Evolutionary conservation across 179 eudicot species (phyloP).

Genomic region (Corrigiola litoralis): DNA sequence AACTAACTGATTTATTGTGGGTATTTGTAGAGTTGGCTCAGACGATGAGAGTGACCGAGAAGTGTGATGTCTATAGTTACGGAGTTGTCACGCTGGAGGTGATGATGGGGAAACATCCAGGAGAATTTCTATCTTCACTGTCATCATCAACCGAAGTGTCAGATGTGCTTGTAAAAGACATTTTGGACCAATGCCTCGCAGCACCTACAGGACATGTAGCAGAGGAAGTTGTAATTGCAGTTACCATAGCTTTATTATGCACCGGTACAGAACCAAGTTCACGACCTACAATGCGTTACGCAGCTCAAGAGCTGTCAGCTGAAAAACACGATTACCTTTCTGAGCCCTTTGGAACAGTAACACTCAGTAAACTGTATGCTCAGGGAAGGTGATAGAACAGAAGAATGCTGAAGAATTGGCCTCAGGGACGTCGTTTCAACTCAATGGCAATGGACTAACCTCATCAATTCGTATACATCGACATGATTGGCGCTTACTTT

Average conservation of each 20-base stretch:
- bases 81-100: slow-evolving; percentile 42
- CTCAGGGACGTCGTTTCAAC: too few species aligned
- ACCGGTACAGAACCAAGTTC: slow-evolving; percentile 20
- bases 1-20: background rate
- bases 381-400: too few species aligned
- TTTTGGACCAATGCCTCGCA: slow-evolving; percentile 27
- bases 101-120: slow-evolving; percentile 40
- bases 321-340: background rate
- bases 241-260: slow-evolving; percentile 26
- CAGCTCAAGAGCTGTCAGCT: background rate
- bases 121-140: slow-evolving; percentile 22
- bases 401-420: too few species aligned
- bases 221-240: slow-evolving; percentile 18
- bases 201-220: slow-evolving; percentile 16
- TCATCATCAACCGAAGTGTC: background rate
- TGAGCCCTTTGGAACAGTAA: slow-evolving; percentile 2
- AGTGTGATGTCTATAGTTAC: slow-evolving; percentile 45
- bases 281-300: slow-evolving; percentile 34
- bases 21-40: slow-evolving; percentile 39
- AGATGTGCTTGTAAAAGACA: slow-evolving; percentile 17
- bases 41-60: slow-evolving; percentile 40
- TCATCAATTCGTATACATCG: too few species aligned
- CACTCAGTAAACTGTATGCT: too few species aligned
- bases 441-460: too few species aligned
- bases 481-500: too few species aligned